phyloP scores from a whole-genome alignment of 2,329 filamentous ascomycete species.

The Fusarium sp. region DNA sequence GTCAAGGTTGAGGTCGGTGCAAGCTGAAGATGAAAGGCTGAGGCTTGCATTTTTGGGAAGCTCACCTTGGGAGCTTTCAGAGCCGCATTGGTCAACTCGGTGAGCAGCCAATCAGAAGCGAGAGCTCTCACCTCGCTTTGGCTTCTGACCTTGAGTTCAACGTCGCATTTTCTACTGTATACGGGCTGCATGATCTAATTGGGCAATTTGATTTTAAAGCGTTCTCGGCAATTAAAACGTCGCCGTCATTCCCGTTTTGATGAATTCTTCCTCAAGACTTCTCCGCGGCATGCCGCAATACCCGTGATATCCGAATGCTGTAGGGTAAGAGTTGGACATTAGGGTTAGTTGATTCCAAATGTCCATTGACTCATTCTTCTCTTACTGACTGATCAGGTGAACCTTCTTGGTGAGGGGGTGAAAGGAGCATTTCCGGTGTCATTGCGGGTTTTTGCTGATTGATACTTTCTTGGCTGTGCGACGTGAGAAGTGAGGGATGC shows the following conservation, averaged over 20 bases:
- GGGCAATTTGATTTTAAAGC: background rate
- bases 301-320: background rate
- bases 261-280: background rate
- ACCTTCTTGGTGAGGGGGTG: background rate
- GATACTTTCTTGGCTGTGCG: background rate
- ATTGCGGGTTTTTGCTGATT: background rate
- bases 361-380: background rate
- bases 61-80: slow-evolving; percentile 22
- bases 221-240: background rate
- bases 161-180: slow-evolving; percentile 1
- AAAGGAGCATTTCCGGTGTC: background rate
- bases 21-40: slow-evolving; percentile 42
- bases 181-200: background rate
- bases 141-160: slow-evolving; percentile 2
- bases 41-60: slow-evolving; percentile 39
- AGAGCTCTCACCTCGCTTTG: background rate
- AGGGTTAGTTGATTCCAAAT: background rate
- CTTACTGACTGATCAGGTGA: background rate
- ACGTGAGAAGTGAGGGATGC: background rate
- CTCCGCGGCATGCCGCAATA: background rate
- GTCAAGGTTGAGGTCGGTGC: slow-evolving; percentile 13
- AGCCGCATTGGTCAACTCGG: background rate
- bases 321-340: background rate
- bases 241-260: background rate
- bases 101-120: slow-evolving; percentile 34